These are phyloP conservation scores for Tuber aestivum DNA, from an alignment of 495 filamentous ascomycete species.

Conservation along the genomic window DNA sequence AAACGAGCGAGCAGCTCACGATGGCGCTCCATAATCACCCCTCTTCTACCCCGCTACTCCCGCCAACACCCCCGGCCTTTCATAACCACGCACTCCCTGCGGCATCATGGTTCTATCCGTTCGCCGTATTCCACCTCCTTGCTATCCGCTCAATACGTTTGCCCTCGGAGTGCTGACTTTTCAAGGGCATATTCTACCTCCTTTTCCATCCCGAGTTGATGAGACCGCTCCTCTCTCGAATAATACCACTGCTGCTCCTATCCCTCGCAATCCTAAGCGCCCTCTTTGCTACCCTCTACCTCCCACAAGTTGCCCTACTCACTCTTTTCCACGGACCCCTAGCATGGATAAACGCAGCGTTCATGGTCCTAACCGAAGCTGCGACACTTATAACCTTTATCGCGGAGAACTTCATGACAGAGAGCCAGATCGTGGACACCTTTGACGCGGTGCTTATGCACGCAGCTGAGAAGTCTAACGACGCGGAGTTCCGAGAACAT, in stretches of 20 bases:
- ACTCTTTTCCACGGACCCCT: constrained; percentile 81
- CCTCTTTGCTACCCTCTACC: constrained; percentile 84
- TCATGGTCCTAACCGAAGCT: constrained; percentile 76
- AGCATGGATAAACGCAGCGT: constrained; percentile 65
- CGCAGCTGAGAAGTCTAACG: constrained; percentile 21
- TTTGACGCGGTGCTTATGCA: constrained; percentile 70
- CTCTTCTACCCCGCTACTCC: constrained; percentile 28
- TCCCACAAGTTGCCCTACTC: constrained; percentile 77
- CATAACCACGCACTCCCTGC: constrained; percentile 25
- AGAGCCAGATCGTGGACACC: constrained; percentile 76
- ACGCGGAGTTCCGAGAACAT: constrained; percentile 20
- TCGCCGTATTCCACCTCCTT: constrained; percentile 14
- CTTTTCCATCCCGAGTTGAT: constrained; percentile 57
- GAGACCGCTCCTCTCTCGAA: constrained; percentile 63
- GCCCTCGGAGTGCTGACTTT: constrained; percentile 33
- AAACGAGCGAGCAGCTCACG: neutral
- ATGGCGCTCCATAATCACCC: constrained; percentile 7
- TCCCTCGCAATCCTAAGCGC: constrained; percentile 63
- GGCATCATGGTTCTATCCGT: constrained; percentile 28
- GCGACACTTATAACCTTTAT: constrained; percentile 70
- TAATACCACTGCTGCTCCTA: constrained; percentile 63
- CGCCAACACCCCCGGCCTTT: constrained; percentile 17
- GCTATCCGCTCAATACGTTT: neutral
- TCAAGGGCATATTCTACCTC: constrained; percentile 74
- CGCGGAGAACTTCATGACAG: constrained; percentile 67